Evolutionary conservation across 441 rosid genomes (phyloP), one percentile per base, ranked within the genome.

Genomic region (Gossypium davidsonii): DNA sequence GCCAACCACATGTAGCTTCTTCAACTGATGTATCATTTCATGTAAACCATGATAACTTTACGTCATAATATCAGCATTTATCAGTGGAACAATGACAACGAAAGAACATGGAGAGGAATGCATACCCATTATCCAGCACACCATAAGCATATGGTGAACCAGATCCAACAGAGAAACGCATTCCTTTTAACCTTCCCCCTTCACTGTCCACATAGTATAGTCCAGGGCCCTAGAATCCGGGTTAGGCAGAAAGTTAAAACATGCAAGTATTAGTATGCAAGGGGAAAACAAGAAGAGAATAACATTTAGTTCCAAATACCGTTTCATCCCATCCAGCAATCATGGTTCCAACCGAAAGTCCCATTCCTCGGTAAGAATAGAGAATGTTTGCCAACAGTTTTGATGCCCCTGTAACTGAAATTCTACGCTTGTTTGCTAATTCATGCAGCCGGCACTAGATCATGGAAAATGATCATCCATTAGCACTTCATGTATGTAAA

Each of bases 111-210:
- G 31, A 73, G 3, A 62, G 62, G 12, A 67, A 20, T n/a, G 79
- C 89, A 71, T 79, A 95, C 99, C 98, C 98, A 74, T 85, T 90
- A 77, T 96, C 98, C 15, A 96, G 82, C 37, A 96, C 97, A 77
- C 99, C 98, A 67, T 96, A 96, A 44, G 98, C 99, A 75, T 96
- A 96, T 25, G 99, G 99, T 31, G 99, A 96, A 79, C 99, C 99
- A 67, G 99, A 96, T 69, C 97, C 99, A 56, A 93, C 99, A 21
- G 98, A 96, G 78, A 96, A 96, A 56, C 93, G 86, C 66, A 84
- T 87, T 79, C 99, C 98, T 78, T 96, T 93, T 80, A 93, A 80
- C 83, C 99, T 87, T 82, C 98, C 98, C 63, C 99, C 98, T 87
- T 96, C 99, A 67, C 94, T 96, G 85, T 96, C 99, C 57, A 96